These are phyloP conservation scores for Fusarium globosum DNA, from an alignment of 2,329 filamentous ascomycete genomes.

Conservation along the genomic window DNA sequence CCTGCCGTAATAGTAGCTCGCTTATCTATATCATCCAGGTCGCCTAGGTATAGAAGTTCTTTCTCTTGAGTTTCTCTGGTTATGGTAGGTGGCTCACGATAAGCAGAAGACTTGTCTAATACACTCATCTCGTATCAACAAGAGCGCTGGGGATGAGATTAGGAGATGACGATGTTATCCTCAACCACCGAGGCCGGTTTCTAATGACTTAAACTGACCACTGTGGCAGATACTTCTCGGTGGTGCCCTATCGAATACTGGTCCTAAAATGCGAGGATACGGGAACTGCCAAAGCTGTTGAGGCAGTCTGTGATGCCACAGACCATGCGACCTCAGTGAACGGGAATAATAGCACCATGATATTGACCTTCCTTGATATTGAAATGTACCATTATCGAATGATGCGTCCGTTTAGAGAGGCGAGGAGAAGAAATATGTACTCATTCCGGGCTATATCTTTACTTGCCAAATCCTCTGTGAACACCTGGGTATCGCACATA, in stretches of 20 bases:
- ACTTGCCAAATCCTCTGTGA: constrained; percentile 10
- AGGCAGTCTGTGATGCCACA: background rate
- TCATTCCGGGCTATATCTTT: constrained; percentile 4
- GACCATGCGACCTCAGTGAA: background rate
- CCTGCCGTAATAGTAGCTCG: background rate
- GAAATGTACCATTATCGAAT: background rate
- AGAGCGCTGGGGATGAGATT: background rate
- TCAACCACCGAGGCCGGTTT: background rate
- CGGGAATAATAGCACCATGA: background rate
- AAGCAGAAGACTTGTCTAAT: background rate
- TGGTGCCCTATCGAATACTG: too few species aligned
- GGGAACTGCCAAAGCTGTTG: background rate
- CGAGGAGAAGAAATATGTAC: constrained; percentile 3
- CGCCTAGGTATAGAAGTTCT: background rate
- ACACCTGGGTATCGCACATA: constrained; percentile 32
- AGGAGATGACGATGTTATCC: background rate
- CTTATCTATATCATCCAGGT: background rate
- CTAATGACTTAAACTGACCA: background rate
- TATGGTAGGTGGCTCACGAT: background rate
- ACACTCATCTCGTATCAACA: background rate
- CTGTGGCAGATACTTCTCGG: background rate
- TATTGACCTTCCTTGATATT: background rate
- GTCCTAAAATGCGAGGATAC: background rate
- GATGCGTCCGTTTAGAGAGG: background rate
- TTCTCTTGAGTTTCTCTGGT: background rate